Conservation (phyloP, 495 filamentous ascomycete species). For the Aspergillus steynii region DNA sequence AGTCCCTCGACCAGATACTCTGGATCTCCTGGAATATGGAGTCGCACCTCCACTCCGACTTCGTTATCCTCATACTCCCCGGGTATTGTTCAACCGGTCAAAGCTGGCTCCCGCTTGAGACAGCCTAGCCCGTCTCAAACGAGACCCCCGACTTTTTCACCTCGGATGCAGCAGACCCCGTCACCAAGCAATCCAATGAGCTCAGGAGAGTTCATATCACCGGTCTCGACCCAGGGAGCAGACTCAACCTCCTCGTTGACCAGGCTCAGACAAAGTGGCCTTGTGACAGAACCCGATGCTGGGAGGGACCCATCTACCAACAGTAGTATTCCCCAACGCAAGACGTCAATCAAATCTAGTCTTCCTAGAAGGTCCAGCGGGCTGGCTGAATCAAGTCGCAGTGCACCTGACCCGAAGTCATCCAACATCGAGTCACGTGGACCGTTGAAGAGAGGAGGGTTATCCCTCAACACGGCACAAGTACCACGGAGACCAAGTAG, state of each 20-base stretch:
- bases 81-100: constrained; percentile 64
- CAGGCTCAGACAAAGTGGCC: background rate
- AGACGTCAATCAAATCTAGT: constrained; percentile 59
- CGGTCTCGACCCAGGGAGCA: constrained; percentile 20
- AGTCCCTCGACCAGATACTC: constrained; percentile 95
- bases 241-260: constrained; percentile 14
- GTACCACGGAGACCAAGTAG: constrained; percentile 71
- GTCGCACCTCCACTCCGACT: constrained; percentile 91
- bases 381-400: background rate
- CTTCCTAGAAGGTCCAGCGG: constrained; percentile 4
- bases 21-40: constrained; percentile 84
- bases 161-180: constrained; percentile 46
- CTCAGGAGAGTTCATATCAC: constrained; percentile 50
- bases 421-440: background rate
- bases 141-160: constrained; percentile 61
- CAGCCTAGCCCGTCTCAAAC: constrained; percentile 66
- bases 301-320: background rate
- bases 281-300: background rate
- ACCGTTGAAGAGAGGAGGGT: constrained; percentile 1
- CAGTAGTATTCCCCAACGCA: constrained; percentile 48
- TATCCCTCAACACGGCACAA: constrained; percentile 3
- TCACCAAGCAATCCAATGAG: constrained; percentile 61
- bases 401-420: background rate
- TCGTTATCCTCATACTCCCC: constrained; percentile 96
- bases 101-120: constrained; percentile 56